These are phyloP conservation scores for Penicillium lagena DNA, from an alignment of 495 filamentous ascomycete genomes.

Conservation along the genomic window DNA sequence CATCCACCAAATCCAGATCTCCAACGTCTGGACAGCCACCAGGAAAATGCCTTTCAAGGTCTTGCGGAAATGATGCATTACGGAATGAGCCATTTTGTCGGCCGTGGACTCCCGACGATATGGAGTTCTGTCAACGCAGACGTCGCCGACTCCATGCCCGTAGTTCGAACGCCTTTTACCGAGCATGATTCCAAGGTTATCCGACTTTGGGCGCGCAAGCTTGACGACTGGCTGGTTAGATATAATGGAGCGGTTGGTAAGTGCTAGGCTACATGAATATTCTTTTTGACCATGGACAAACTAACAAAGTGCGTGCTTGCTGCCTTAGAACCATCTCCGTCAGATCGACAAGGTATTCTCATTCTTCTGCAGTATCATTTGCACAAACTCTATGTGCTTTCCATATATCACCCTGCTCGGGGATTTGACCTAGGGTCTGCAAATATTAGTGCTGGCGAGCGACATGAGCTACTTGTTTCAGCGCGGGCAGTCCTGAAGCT, in stretches of 20 bases:
- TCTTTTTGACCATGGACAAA: too few species aligned
- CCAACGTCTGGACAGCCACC: slow-evolving; percentile 16
- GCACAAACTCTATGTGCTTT: slow-evolving; percentile 36
- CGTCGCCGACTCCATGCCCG: slow-evolving; percentile 4
- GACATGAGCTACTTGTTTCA: slow-evolving; percentile 32
- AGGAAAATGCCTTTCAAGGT: slow-evolving; percentile 26
- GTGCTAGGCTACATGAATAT: background rate
- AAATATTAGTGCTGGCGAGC: slow-evolving; percentile 26
- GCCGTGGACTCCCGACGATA: slow-evolving; percentile 30
- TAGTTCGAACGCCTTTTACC: slow-evolving; percentile 20
- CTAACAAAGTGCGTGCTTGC: too few species aligned
- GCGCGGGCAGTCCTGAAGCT: slow-evolving; percentile 29
- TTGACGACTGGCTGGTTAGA: slow-evolving; percentile 33
- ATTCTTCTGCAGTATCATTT: slow-evolving; percentile 35
- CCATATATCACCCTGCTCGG: slow-evolving; percentile 39
- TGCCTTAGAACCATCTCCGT: slow-evolving; percentile 21
- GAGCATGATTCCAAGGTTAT: slow-evolving; percentile 28
- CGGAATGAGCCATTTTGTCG: slow-evolving; percentile 34
- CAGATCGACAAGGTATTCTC: slow-evolving; percentile 29
- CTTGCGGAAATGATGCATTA: slow-evolving; percentile 37
- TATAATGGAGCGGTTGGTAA: slow-evolving; percentile 30
- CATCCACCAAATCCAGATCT: slow-evolving; percentile 23
- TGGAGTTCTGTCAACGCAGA: slow-evolving; percentile 30
- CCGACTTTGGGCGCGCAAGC: slow-evolving; percentile 27
- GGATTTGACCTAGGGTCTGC: slow-evolving; percentile 35